Evolutionary conservation across 2,329 filamentous ascomycete genomes (phyloP), one percentile per base, ranked within the genome.

Genomic region (Fusarium albidum): DNA sequence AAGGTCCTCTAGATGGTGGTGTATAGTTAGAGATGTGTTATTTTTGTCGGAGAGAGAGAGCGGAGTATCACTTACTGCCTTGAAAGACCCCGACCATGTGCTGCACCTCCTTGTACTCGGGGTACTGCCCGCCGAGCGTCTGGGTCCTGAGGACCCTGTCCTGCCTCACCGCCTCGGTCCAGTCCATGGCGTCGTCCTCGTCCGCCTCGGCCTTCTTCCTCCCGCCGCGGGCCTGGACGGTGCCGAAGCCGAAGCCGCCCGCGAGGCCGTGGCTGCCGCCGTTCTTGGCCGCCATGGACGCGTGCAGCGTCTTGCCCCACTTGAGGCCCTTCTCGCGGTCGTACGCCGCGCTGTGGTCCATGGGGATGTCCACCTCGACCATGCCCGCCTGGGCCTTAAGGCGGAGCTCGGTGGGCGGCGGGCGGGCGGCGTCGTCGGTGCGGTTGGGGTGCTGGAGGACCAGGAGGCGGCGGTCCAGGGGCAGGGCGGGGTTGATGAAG

Each of bases 1-100:
- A 9, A 97, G 79, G 69, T 96, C 87, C 65, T 91, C 91, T 93
- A 60, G 13, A 12, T 9, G 3, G 25, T n/a, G n/a, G n/a, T n/a
- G n/a, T 17, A 25, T 42, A 49, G 59, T 70, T 55, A 70, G 59
- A 49, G 14, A 33, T 29, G 27, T 21, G n/a, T 28, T 10, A 6
- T 34, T 10, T 11, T 7, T n/a, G 9, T 15, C 7, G 17, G 10
- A 8, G n/a, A n/a, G 17, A 35, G 11, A 29, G 14, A 32, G 37
- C n/a, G n/a, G n/a, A n/a, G n/a, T n/a, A 6, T 21, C 17, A 79
- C 86, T 65, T 74, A 94, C 91, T 85, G 44, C 88, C 88, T 69
- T 89, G 85, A 71, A 98, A 97, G n/a, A 92, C 89, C 25, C 92
- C 95, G 42, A 97, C 82, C 87, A 97, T 96, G 76, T 96, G 96